Percentiles rank a stretch among this genome's conserved stretches.
phyloP scores from a whole-genome alignment of 75 land plant genomes.

The Picea glauca region DNA sequence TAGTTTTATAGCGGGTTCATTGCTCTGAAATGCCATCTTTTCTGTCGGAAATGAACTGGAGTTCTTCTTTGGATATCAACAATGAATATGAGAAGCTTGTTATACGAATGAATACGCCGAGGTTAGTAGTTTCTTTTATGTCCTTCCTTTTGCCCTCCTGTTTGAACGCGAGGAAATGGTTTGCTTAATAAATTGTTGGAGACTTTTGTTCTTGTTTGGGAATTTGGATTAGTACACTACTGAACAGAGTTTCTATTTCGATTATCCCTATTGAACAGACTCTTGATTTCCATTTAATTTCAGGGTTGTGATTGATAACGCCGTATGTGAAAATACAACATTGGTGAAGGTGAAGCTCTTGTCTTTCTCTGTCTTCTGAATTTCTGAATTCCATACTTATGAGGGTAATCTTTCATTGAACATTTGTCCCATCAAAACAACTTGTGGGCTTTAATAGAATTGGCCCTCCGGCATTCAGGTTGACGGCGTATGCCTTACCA shows the following conservation, averaged over 20 bases:
- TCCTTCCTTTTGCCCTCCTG: not conserved
- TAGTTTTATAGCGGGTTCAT: too few species aligned
- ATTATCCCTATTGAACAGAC: too few species aligned
- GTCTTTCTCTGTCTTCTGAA: not conserved
- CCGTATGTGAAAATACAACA: slow-evolving; percentile 46
- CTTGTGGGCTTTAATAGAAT: too few species aligned
- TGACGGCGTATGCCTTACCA: not conserved
- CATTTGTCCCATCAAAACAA: too few species aligned
- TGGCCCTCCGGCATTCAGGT: too few species aligned
- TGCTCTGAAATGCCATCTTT: too few species aligned
- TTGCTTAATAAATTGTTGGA: not conserved
- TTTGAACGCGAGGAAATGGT: not conserved
- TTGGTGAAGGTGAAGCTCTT: slow-evolving; percentile 40
- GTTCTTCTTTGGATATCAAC: slow-evolving; percentile 6
- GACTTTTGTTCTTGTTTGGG: not conserved
- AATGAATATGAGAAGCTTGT: slow-evolving; percentile 53
- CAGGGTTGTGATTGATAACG: slow-evolving; percentile 70
- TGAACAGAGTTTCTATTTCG: too few species aligned
- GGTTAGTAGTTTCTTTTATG: slow-evolving; percentile 16
- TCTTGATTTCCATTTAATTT: not conserved
- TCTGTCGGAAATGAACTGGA: slow-evolving; percentile 18
- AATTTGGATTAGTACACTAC: too few species aligned
- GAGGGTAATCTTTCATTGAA: not conserved
- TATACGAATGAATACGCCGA: slow-evolving; percentile 51
- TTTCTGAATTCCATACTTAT: not conserved